Conservation (phyloP, 2,329 filamentous ascomycete genomes). For the Meredithiella fracta region DNA sequence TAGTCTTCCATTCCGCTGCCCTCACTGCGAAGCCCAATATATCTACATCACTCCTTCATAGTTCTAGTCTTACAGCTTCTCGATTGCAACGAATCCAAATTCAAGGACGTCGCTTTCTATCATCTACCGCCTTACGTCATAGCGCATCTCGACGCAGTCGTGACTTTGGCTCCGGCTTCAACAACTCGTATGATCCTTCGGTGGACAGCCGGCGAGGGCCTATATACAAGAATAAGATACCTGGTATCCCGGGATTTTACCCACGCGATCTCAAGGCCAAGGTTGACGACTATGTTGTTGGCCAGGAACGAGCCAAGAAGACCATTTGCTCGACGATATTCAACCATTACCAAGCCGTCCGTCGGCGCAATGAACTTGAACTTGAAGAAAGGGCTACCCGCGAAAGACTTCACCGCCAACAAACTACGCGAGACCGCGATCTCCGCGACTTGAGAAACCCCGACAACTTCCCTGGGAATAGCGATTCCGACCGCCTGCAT, state of each 20-base stretch:
- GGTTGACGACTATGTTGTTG: constrained; percentile 90
- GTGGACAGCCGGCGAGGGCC: constrained; percentile 38
- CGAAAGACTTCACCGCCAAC: constrained; percentile 55
- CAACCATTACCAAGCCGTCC: constrained; percentile 86
- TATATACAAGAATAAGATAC: constrained; percentile 38
- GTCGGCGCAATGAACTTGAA: constrained; percentile 63
- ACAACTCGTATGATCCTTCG: constrained; percentile 41
- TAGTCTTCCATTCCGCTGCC: background rate
- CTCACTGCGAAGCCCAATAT: background rate
- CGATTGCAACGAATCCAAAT: constrained; percentile 1
- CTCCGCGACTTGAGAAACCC: constrained; percentile 18
- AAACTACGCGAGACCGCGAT: constrained; percentile 51
- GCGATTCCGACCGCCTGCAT: constrained; percentile 14
- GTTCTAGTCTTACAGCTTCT: constrained; percentile 5
- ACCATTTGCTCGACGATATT: constrained; percentile 85
- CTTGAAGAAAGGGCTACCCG: constrained; percentile 39
- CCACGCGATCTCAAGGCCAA: constrained; percentile 65
- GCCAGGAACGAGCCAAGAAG: constrained; percentile 88
- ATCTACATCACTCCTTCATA: background rate
- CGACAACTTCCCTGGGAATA: constrained; percentile 5
- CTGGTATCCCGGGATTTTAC: constrained; percentile 46
- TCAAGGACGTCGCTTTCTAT: constrained; percentile 18
- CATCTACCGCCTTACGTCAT: constrained; percentile 15
- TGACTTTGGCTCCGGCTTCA: constrained; percentile 41
- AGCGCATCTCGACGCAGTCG: constrained; percentile 25